These are phyloP conservation scores for Lichenothelia convexa DNA, from an alignment of 495 filamentous ascomycete species.

Conservation along the genomic window DNA sequence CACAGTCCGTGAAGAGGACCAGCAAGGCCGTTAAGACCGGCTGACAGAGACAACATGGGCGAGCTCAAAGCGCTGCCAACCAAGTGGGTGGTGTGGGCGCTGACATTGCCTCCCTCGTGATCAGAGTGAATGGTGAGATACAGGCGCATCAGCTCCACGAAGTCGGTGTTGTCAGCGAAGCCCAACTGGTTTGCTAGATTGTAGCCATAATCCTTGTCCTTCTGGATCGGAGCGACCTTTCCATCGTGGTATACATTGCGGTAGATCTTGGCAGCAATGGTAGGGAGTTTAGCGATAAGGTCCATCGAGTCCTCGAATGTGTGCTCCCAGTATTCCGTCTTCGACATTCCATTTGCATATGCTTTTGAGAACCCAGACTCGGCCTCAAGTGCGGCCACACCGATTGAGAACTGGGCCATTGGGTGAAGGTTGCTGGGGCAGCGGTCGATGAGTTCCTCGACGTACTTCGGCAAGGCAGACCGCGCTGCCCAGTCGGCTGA, in stretches of 20 bases:
- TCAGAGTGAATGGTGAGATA: conserved; percentile 99
- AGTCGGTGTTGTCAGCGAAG: conserved; percentile 87
- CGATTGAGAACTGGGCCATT: conserved; percentile 98
- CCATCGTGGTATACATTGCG: conserved; percentile 99
- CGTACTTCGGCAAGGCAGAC: conserved; percentile 85
- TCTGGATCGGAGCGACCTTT: conserved; percentile 86
- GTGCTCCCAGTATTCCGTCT: conserved; percentile 98
- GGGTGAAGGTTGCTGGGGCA: conserved; percentile 97
- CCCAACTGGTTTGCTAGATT: conserved; percentile 99
- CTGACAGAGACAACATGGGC: conserved; percentile 85
- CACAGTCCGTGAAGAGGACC: conserved; percentile 95
- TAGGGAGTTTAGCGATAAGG: conserved; percentile 97
- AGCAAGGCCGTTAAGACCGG: conserved; percentile 92
- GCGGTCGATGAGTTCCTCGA: conserved; percentile 98
- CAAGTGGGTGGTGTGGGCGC: conserved; percentile 93
- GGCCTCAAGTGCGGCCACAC: conserved; percentile 93
- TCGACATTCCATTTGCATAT: conserved; percentile 95
- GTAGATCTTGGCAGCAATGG: conserved; percentile 95
- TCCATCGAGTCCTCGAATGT: conserved; percentile 99
- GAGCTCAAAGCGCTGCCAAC: conserved; percentile 95
- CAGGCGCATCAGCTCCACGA: conserved; percentile 91
- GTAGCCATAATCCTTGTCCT: conserved; percentile 96
- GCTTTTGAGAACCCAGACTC: conserved; percentile 94
- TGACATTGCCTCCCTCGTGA: conserved; percentile 94
- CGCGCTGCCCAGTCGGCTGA: conserved; percentile 98